These are phyloP conservation scores for Tausonia pullulans DNA, from an alignment of 1,284 basidiomycete species.

Conservation along the genomic window DNA sequence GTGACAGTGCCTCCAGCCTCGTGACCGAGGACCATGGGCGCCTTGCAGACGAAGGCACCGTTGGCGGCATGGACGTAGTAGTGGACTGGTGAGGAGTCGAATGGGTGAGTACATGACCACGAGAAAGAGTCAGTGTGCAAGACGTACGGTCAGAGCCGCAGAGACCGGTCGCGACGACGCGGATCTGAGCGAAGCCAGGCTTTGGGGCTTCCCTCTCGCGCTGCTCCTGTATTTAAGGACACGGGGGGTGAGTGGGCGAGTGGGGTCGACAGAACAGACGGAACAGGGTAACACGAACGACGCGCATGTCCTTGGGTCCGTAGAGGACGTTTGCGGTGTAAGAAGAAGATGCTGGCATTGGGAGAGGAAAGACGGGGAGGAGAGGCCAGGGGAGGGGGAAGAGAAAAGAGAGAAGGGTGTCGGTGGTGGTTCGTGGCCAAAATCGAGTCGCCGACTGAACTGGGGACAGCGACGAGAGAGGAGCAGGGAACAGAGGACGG, in stretches of 20 bases:
- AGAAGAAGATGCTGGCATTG: neutral
- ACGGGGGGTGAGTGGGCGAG: neutral
- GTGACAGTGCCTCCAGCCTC: slow-evolving; percentile 76
- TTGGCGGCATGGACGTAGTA: slow-evolving; percentile 82
- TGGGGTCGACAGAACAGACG: neutral
- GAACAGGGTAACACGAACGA: slow-evolving; percentile 37
- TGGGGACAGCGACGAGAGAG: neutral
- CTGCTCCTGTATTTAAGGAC: neutral
- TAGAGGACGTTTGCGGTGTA: slow-evolving; percentile 56
- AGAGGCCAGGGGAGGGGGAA: neutral
- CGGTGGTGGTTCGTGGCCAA: neutral
- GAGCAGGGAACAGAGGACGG: neutral
- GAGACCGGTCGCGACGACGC: slow-evolving; percentile 70
- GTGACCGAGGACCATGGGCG: slow-evolving; percentile 79
- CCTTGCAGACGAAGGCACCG: slow-evolving; percentile 70
- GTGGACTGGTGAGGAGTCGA: slow-evolving; percentile 48
- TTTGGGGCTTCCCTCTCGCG: slow-evolving; percentile 29
- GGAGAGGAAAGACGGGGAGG: too few relatives aligned
- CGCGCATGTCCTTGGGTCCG: slow-evolving; percentile 56
- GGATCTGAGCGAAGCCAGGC: slow-evolving; percentile 59
- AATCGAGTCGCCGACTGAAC: neutral
- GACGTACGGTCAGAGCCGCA: slow-evolving; percentile 81
- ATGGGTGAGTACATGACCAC: neutral
- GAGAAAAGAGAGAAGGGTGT: neutral
- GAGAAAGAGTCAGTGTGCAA: neutral